phyloP scores from a whole-genome alignment of 2,329 filamentous ascomycete species.

The Exophiala calicioides region DNA sequence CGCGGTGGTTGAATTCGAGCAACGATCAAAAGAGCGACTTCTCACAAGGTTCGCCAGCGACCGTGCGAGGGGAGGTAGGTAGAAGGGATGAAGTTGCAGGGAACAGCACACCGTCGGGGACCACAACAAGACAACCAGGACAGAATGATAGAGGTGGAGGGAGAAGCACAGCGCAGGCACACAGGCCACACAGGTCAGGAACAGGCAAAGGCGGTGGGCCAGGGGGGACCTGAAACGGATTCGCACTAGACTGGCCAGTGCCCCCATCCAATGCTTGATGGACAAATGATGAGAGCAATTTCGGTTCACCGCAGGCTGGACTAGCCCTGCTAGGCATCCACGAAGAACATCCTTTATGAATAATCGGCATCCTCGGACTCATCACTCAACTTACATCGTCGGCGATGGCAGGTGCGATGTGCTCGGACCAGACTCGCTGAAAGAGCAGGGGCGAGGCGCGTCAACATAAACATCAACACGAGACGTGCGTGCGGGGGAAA shows the following conservation, averaged over 20 bases:
- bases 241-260: constrained; percentile 17
- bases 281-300: constrained; percentile 16
- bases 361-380: no score
- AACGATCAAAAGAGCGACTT: constrained; percentile 27
- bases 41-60: constrained; percentile 31
- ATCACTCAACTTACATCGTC: no score
- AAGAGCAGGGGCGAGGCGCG: no score
- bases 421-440: no score
- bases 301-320: constrained; percentile 15
- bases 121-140: no score
- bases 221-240: constrained; percentile 20
- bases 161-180: constrained; percentile 3
- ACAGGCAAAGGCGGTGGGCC: constrained; percentile 17
- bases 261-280: constrained; percentile 20
- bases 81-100: constrained; percentile 15
- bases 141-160: constrained; percentile 1
- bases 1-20: constrained; percentile 12
- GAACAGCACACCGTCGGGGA: constrained; percentile 22
- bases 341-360: background rate
- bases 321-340: background rate
- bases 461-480: no score
- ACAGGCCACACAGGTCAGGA: constrained; percentile 7
- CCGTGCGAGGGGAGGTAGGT: constrained; percentile 36
- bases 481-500: no score
- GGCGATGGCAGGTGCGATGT: no score